phyloP scores from a whole-genome alignment of 345 rosid species.

The Moringa oleifera region DNA sequence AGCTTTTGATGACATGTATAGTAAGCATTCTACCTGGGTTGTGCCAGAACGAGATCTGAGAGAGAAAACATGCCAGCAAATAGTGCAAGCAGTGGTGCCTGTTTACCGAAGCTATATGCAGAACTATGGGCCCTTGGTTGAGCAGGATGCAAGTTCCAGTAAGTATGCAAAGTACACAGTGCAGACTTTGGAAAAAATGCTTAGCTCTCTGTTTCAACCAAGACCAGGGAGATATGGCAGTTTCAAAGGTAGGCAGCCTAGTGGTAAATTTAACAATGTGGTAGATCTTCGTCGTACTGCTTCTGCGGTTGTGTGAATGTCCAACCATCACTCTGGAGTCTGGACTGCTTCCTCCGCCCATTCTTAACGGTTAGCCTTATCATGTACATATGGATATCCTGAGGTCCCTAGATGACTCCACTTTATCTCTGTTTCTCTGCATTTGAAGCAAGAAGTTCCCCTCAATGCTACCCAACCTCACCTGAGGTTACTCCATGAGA shows the following conservation, averaged over 20 bases:
- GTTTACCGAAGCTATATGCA: conserved; percentile 98
- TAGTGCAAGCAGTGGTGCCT: conserved; percentile 75
- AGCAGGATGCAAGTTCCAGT: conserved; percentile 76
- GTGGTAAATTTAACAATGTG: conserved; percentile 49
- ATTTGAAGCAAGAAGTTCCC: conserved; percentile 11
- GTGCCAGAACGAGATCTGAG: conserved; percentile 81
- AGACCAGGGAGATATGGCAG: conserved; percentile 82
- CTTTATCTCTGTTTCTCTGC: conserved; percentile 9
- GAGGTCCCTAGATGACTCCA: conserved; percentile 9
- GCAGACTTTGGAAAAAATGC: conserved; percentile 79
- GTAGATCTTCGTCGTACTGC: conserved; percentile 72
- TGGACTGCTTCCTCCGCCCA: neutral
- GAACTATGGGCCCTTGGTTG: conserved; percentile 92
- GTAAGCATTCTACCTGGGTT: conserved; percentile 74
- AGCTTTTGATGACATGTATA: conserved; percentile 80
- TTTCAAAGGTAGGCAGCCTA: conserved; percentile 60
- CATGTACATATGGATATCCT: conserved; percentile 26
- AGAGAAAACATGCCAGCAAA: conserved; percentile 74
- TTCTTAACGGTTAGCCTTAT: conserved; percentile 6
- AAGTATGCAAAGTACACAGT: conserved; percentile 87
- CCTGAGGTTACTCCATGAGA: conserved; percentile 8
- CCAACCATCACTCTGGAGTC: neutral
- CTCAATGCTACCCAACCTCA: neutral
- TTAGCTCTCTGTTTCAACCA: conserved; percentile 68
- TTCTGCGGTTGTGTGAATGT: conserved; percentile 58